Evolutionary conservation across 2,329 filamentous ascomycete genomes (phyloP).

Genomic region (Nothophoma quercina): DNA sequence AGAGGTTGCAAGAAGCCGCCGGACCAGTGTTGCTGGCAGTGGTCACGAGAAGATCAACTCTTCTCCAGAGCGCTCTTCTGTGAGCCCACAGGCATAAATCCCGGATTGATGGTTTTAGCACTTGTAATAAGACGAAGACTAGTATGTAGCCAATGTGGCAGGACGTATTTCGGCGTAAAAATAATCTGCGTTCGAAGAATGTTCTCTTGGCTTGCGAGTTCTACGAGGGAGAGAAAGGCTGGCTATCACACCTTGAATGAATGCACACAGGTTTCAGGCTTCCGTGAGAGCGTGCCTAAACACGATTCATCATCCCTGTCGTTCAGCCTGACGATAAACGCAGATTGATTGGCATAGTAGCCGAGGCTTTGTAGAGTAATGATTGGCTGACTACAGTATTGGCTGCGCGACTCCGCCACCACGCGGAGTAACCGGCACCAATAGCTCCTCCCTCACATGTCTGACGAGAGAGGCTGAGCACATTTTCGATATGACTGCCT

Average conservation of each 20-base stretch:
- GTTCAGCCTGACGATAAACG: neutral
- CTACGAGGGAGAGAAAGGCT: too few relatives aligned
- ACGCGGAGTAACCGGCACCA: conserved; percentile 29
- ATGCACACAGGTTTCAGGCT: too few relatives aligned
- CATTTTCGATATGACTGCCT: conserved; percentile 26
- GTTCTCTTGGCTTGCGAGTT: too few relatives aligned
- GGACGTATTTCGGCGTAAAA: too few relatives aligned
- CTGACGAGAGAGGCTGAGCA: conserved; percentile 35
- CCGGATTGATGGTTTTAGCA: neutral
- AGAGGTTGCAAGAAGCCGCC: conserved; percentile 4
- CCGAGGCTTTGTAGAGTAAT: neutral
- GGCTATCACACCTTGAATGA: too few relatives aligned
- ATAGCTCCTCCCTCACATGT: conserved; percentile 25
- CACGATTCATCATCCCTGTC: too few relatives aligned
- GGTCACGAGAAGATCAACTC: conserved; percentile 10
- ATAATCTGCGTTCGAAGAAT: too few relatives aligned
- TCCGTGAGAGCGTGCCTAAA: too few relatives aligned
- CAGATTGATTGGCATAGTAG: neutral
- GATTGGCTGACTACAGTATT: conserved; percentile 5
- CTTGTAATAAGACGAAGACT: too few relatives aligned
- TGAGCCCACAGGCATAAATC: neutral
- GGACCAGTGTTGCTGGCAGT: conserved; percentile 4
- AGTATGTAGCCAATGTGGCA: too few relatives aligned
- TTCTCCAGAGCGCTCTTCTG: conserved; percentile 1
- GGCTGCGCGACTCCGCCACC: conserved; percentile 32